A percentile compares a stretch with the other conserved stretches of the same genome.
Evolutionary conservation across 306 rosid species (phyloP).

Genomic region (Nissolia schottii): DNA sequence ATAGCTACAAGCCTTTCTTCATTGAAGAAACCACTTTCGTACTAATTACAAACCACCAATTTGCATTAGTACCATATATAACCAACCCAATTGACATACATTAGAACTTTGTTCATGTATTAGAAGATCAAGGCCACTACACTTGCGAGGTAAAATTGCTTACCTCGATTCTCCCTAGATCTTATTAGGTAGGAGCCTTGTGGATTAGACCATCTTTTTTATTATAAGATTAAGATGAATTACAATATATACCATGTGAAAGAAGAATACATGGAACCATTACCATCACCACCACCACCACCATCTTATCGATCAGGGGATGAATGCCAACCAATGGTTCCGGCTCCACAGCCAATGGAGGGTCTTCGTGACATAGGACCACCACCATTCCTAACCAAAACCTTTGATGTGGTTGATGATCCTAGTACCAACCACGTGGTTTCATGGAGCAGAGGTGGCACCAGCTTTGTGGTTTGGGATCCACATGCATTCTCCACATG

Average conservation of each 20-base stretch:
- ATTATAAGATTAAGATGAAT: slow-evolving; percentile 34
- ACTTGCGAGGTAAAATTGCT: no score
- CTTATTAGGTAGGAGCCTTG: no score
- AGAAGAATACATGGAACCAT: slow-evolving; percentile 42
- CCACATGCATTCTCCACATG: slow-evolving; percentile 53
- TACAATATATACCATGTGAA: slow-evolving; percentile 41
- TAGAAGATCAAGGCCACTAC: no score
- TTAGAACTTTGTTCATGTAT: no score
- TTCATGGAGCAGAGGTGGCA: slow-evolving; percentile 71
- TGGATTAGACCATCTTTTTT: no score
- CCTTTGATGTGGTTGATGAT: slow-evolving; percentile 72
- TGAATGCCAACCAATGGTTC: slow-evolving; percentile 16
- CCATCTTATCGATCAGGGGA: slow-evolving; percentile 31
- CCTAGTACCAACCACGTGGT: slow-evolving; percentile 44
- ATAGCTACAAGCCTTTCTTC: neutral
- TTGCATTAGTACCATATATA: neutral
- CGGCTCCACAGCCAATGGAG: slow-evolving; percentile 65
- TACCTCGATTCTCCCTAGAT: no score
- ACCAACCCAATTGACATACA: neutral
- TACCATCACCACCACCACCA: slow-evolving; percentile 37
- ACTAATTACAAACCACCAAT: neutral
- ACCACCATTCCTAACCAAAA: slow-evolving; percentile 75
- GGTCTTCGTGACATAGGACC: slow-evolving; percentile 69
- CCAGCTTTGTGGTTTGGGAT: slow-evolving; percentile 80
- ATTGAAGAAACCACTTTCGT: neutral